Base-by-base conservation (phyloP, 2,329 filamentous ascomycete species). In the Tolypocladium endophyticum region DNA sequence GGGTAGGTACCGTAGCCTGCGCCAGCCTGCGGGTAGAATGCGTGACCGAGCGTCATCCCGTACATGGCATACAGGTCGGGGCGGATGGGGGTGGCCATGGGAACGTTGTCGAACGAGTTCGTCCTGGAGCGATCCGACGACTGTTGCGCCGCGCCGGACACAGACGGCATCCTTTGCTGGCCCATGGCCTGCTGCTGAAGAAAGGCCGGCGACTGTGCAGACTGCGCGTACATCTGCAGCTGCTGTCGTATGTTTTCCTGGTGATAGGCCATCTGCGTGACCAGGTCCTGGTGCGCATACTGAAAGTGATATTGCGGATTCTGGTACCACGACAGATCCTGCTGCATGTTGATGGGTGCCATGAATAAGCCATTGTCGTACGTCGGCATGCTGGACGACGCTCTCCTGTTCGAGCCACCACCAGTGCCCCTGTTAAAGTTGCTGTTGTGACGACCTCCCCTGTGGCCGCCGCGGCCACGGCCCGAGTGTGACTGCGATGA, bases 61-160 rank as follows among this genome's bases (percentile, higher is more conserved):
- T 76, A 79, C 62, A 83, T 78, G 61, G 79, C 76, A 68, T 81
- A 86, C 63, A 84, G 68, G 16, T 87, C 84, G 1, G 80, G 80
- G 12, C 80, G 79, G 4, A 85, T 67, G 2, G 84, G 82, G 1
- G 83, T 81, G n/a, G 77, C 81, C 43, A 85, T 69, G 6, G 84
- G 84, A 23, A 81, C 77, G 59, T 81, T 85, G 65, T 87, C 84
- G 66, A 87, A 83, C 16, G 84, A 87, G 67, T 82, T 85, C 8
- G 83, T 86, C 62, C 85, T 79, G 43, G 83, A 81, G 63, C 85
- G 73, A 66, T 83, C 77, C 36, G 73, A 67, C 58, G 77, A 68
- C 38, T 67, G 70, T 56, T 71, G 69, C 3, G 61, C 65, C 1
- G 68, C 64, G 11, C 61, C 64, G 9, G 67, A 63, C 30, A 58